Evolutionary conservation across 2,329 filamentous ascomycete genomes (phyloP).

Genomic region (Paraphaeosphaeria minitans): DNA sequence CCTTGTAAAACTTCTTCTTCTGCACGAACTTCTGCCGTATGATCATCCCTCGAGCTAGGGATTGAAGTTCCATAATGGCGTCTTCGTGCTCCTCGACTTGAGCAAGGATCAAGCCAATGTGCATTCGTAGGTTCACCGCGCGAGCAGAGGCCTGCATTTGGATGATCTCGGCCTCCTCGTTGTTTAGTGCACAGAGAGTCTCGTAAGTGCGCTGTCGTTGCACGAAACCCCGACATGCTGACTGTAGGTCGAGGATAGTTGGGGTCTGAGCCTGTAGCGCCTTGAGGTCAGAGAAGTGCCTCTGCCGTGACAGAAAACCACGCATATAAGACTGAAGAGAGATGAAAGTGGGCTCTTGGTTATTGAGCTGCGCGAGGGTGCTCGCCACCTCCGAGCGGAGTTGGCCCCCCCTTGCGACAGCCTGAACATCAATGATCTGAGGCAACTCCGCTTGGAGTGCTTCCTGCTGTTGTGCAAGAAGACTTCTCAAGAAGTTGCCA

Average conservation of each 20-base stretch:
- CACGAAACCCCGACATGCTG: conserved; percentile 67
- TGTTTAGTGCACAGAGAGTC: conserved; percentile 72
- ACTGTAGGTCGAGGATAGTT: conserved; percentile 68
- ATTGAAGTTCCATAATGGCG: conserved; percentile 74
- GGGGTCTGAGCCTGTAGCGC: conserved; percentile 64
- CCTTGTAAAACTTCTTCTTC: conserved; percentile 85
- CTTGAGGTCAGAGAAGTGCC: conserved; percentile 51
- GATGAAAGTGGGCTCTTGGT: conserved; percentile 51
- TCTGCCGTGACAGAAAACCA: conserved; percentile 53
- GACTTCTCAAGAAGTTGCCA: conserved; percentile 43
- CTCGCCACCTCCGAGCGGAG: conserved; percentile 38
- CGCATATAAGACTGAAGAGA: conserved; percentile 60
- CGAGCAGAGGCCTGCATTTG: conserved; percentile 76
- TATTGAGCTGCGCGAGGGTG: conserved; percentile 48
- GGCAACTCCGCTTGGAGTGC: conserved; percentile 39
- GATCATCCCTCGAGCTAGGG: conserved; percentile 72
- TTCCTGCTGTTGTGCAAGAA: conserved; percentile 36
- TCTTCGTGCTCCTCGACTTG: conserved; percentile 85
- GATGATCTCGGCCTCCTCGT: conserved; percentile 69
- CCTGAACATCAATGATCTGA: conserved; percentile 47
- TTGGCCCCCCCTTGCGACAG: conserved; percentile 45
- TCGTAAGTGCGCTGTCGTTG: conserved; percentile 64
- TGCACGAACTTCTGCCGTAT: conserved; percentile 78
- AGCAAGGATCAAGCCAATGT: conserved; percentile 73
- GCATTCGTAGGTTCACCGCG: conserved; percentile 76